phyloP scores from a whole-genome alignment of 768 basidiomycete genomes.

The Erythrobasidium yunnanense region DNA sequence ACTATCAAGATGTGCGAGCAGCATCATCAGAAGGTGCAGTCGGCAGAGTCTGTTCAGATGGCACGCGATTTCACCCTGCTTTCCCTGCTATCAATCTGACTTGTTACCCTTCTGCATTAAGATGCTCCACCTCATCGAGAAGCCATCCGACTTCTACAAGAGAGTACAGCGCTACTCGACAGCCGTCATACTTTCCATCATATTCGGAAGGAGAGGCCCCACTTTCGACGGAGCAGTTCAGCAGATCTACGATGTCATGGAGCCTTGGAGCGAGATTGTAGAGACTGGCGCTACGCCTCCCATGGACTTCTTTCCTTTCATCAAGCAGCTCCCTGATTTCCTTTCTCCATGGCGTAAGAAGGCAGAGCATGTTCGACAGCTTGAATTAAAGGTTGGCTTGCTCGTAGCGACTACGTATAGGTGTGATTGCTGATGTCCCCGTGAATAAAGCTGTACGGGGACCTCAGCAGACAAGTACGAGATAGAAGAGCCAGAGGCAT shows the following conservation, averaged over 20 bases:
- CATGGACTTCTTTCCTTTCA: conserved; percentile 27
- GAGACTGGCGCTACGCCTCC: conserved; percentile 20
- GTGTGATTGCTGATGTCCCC: neutral
- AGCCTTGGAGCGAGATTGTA: conserved; percentile 7
- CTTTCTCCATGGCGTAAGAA: conserved; percentile 26
- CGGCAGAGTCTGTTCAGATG: conserved; percentile 17
- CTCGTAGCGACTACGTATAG: neutral
- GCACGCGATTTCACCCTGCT: neutral
- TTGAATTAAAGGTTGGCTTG: conserved; percentile 25
- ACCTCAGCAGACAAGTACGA: conserved; percentile 9
- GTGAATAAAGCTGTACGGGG: conserved; percentile 9
- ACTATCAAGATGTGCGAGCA: conserved; percentile 22
- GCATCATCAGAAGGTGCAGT: neutral
- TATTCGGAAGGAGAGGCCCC: neutral
- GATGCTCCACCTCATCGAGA: neutral
- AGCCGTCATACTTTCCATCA: conserved; percentile 13
- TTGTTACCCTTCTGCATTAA: neutral
- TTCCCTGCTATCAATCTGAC: neutral
- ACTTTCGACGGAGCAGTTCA: neutral
- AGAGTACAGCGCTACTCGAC: neutral
- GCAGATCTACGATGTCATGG: conserved; percentile 19
- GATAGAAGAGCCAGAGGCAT: conserved; percentile 8
- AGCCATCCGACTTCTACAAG: neutral
- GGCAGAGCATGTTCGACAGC: conserved; percentile 19
- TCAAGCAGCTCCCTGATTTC: conserved; percentile 29